phyloP scores from a whole-genome alignment of 768 basidiomycete species.

The Amanita exitialis region DNA sequence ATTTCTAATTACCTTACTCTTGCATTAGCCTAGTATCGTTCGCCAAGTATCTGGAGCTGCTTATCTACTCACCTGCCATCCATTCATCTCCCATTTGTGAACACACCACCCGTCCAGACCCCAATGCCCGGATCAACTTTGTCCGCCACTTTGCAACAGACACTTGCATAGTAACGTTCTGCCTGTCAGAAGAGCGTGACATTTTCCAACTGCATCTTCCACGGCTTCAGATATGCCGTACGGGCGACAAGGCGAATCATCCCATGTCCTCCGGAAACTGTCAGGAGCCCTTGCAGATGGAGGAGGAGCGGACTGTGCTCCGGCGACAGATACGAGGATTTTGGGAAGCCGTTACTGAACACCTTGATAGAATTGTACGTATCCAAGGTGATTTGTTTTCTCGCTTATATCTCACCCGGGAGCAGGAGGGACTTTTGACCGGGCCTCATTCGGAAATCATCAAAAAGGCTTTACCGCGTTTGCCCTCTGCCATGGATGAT shows the following conservation, averaged over 20 bases:
- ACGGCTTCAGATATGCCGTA: slow-evolving; percentile 41
- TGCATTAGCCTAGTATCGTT: slow-evolving; percentile 38
- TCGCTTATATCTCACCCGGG: neutral
- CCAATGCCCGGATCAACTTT: slow-evolving; percentile 27
- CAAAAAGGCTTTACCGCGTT: slow-evolving; percentile 45
- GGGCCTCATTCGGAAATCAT: slow-evolving; percentile 15
- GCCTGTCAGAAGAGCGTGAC: slow-evolving; percentile 36
- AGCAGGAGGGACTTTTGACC: slow-evolving; percentile 34
- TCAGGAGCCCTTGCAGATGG: slow-evolving; percentile 12
- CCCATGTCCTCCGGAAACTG: neutral
- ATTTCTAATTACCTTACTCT: neutral
- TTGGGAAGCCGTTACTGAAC: slow-evolving; percentile 57
- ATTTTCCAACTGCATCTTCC: slow-evolving; percentile 57
- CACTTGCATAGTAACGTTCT: slow-evolving; percentile 29
- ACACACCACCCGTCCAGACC: slow-evolving; percentile 28
- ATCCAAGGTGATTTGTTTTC: neutral
- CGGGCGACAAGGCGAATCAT: slow-evolving; percentile 9
- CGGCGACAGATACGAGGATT: slow-evolving; percentile 51
- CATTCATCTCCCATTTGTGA: slow-evolving; percentile 30
- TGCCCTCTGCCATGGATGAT: slow-evolving; percentile 44
- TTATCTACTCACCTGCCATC: slow-evolving; percentile 34
- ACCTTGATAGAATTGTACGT: slow-evolving; percentile 51
- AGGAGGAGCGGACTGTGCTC: slow-evolving; percentile 37
- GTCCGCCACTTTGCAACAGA: slow-evolving; percentile 24
- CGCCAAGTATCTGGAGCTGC: slow-evolving; percentile 47